A percentile compares a stretch with the other conserved stretches of the same genome.
Evolutionary conservation across 2,329 filamentous ascomycete species (phyloP).

Genomic region (Penicillium vulpinum): DNA sequence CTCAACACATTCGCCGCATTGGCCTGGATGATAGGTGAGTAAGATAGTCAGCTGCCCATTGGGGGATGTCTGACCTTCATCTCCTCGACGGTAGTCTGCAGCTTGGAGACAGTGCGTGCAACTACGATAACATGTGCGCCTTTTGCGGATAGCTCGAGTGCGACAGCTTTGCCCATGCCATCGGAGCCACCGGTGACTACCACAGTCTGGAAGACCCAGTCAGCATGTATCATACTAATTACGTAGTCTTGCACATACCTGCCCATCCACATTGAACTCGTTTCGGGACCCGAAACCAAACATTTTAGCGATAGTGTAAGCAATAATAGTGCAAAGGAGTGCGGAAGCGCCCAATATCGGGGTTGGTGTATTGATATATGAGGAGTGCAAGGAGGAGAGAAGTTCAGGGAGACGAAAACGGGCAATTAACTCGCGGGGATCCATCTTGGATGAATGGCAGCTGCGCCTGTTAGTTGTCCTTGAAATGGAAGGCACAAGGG

Average conservation of each 20-base stretch:
- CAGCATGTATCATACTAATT: slow-evolving; percentile 2
- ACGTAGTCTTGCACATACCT: slow-evolving; percentile 55
- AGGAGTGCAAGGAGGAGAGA: slow-evolving; percentile 15
- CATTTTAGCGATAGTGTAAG: slow-evolving; percentile 41
- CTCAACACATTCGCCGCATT: slow-evolving; percentile 63
- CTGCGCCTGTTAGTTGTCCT: neutral
- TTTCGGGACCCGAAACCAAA: slow-evolving; percentile 52
- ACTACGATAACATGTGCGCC: slow-evolving; percentile 87
- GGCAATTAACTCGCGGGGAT: slow-evolving; percentile 11
- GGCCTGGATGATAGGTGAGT: slow-evolving; percentile 48
- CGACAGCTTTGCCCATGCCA: slow-evolving; percentile 80
- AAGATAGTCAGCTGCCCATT: neutral
- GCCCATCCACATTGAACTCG: slow-evolving; percentile 80
- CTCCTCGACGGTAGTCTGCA: slow-evolving; percentile 66
- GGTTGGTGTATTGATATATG: slow-evolving; percentile 27
- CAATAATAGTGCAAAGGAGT: slow-evolving; percentile 34
- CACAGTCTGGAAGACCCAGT: slow-evolving; percentile 63
- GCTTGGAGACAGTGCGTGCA: slow-evolving; percentile 72
- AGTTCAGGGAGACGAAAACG: slow-evolving; percentile 24
- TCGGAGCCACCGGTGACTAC: slow-evolving; percentile 90
- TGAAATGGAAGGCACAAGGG: slow-evolving; percentile 4
- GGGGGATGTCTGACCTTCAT: slow-evolving; percentile 56
- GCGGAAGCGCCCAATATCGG: slow-evolving; percentile 32
- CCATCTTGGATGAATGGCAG: slow-evolving; percentile 7
- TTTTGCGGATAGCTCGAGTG: slow-evolving; percentile 71